phyloP scores from a whole-genome alignment of 2,329 filamentous ascomycete genomes.

The Aspergillus sp. region DNA sequence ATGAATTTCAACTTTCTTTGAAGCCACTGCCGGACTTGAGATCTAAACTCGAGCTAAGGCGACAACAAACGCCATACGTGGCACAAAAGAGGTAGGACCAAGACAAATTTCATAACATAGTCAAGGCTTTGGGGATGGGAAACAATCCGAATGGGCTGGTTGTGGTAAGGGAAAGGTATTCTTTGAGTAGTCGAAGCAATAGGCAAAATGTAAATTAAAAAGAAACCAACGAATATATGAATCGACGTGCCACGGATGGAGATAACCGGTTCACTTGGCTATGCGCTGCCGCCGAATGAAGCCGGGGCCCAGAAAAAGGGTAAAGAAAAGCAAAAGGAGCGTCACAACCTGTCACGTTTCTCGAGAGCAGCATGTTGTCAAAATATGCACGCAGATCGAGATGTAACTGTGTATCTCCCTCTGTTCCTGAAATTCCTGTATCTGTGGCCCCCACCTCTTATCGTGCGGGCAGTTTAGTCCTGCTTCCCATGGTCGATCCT shows the following conservation, averaged over 20 bases:
- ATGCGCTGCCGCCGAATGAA: slow-evolving; percentile 4
- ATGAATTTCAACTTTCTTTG: slow-evolving; percentile 24
- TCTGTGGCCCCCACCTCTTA: slow-evolving; percentile 8
- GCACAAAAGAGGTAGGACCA: slow-evolving; percentile 20
- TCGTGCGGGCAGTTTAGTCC: slow-evolving; percentile 9
- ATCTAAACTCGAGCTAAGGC: slow-evolving; percentile 27
- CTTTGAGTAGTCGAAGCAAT: slow-evolving; percentile 27
- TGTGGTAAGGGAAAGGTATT: slow-evolving; percentile 27
- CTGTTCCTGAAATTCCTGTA: background rate
- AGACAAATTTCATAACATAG: slow-evolving; percentile 20
- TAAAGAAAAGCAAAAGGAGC: background rate
- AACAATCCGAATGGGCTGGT: slow-evolving; percentile 16
- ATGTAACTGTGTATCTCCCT: slow-evolving; percentile 3
- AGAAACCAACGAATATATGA: slow-evolving; percentile 21
- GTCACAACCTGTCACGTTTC: background rate
- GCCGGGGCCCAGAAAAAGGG: background rate
- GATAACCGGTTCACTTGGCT: slow-evolving; percentile 15
- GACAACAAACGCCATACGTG: slow-evolving; percentile 24
- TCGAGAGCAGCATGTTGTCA: background rate
- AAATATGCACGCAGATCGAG: background rate
- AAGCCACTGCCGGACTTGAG: slow-evolving; percentile 23
- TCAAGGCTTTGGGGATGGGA: slow-evolving; percentile 17
- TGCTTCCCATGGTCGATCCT: slow-evolving; percentile 5
- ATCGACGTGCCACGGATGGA: slow-evolving; percentile 19
- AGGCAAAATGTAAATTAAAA: slow-evolving; percentile 24